phyloP scores from a whole-genome alignment of 169 alveolate species.

The Plasmodium reichenowi region DNA sequence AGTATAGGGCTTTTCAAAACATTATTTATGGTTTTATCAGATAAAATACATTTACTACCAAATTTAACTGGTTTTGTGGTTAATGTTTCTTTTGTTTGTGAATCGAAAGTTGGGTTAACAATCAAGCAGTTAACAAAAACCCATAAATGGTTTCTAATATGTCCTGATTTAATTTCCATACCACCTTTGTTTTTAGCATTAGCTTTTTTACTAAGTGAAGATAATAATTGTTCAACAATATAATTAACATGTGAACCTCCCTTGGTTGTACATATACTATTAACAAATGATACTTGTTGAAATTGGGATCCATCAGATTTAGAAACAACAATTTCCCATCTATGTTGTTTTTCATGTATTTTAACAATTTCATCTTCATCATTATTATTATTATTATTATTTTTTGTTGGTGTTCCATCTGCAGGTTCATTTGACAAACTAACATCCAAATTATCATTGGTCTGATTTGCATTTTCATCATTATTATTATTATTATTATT shows the following conservation, averaged over 20 bases:
- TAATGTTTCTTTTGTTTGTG: conserved; percentile 98
- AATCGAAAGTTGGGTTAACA: conserved; percentile 99
- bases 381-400: conserved; percentile 13
- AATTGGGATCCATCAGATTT: conserved; percentile 93
- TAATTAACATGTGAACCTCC: conserved; percentile 99
- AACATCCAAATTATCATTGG: conserved; percentile 8
- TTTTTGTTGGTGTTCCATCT: background rate
- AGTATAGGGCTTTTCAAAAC: conserved; percentile 92
- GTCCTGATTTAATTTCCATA: conserved; percentile 93
- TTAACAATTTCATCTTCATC: conserved; percentile 81
- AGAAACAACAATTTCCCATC: conserved; percentile 91
- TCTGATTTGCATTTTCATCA: conserved; percentile 14
- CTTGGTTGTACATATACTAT: conserved; percentile 97
- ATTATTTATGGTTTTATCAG: conserved; percentile 92
- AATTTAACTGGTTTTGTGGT: conserved; percentile 94
- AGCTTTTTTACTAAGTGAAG: conserved; percentile 92
- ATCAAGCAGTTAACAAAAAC: conserved; percentile 97
- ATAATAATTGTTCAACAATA: conserved; percentile 95
- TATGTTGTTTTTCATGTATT: conserved; percentile 82
- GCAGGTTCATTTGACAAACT: conserved; percentile 22
- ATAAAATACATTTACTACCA: conserved; percentile 92
- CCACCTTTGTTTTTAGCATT: conserved; percentile 96
- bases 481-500: background rate
- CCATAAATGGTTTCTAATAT: conserved; percentile 95
- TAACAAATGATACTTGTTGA: conserved; percentile 98